Evolutionary conservation across 305 asterid genomes (phyloP), one percentile per base, ranked within the genome.

Genomic region (Withania somnifera): DNA sequence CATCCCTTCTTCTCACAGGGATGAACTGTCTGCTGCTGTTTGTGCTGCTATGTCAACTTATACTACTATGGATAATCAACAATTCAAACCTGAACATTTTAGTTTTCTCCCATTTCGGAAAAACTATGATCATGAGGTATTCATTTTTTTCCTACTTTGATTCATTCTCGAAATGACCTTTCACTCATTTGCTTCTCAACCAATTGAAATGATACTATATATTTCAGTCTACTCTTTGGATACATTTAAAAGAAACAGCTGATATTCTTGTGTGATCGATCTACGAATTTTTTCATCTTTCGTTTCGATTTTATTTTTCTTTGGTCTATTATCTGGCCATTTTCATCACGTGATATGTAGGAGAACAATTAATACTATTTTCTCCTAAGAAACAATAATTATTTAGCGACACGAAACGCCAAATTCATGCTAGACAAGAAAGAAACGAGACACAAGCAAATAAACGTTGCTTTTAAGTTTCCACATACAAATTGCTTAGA

Each of bases 51-150:
- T 91, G 52, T 87, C 95, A 15, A 57, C 88, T 76, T 93, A 91
- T 13, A 83, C 85, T 54, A 86, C 89, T 15, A 69, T 93, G 83
- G 93, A 93, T 45, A 91, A 92, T 47, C 98, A 91, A 77, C 99
- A 91, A 45, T 77, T 90, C 58, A 93, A 92, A 86, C 86, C 92
- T 11, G 95, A 91, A 57, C 96, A 93, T 40, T 95, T 92, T 86
- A 80, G 93, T 79, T 96, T 87, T 85, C 90, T 90, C 10, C 97
- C 93, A 4, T 94, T 82, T 81, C 88, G 93, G 81, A 93, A 92
- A 88, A 82, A 86, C 86, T 95, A 92, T 78, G 98, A 92, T 67
- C 77, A 67, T 71, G 96, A 94, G 93, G 98, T 94, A 91, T 10
- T 61, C 83, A 36, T 0, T 82, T 19, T 36, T 20, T 11, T 7